Percentiles rank a stretch among this genome's conserved stretches.
Conservation (phyloP, 2,329 filamentous ascomycete genomes). For the Fusarium metavorans region DNA sequence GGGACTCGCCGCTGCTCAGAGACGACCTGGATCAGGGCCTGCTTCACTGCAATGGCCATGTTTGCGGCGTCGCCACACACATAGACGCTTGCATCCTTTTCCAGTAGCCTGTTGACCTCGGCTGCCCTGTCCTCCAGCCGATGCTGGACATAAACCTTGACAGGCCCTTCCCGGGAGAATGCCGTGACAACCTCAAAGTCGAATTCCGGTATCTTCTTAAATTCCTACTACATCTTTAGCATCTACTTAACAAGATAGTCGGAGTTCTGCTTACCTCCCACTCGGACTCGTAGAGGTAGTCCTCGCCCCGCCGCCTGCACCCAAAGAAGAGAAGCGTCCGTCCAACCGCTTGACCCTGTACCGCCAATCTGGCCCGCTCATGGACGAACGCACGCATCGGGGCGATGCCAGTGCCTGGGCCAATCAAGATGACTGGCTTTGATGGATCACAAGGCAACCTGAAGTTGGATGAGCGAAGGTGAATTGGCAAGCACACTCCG, state of each 20-base stretch:
- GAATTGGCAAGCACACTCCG: background rate
- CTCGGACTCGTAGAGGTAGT: background rate
- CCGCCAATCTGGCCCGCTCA: background rate
- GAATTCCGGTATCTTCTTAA: background rate
- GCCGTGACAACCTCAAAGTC: background rate
- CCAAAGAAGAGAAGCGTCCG: background rate
- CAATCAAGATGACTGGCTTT: background rate
- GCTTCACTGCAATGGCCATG: constrained; percentile 1
- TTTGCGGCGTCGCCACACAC: constrained; percentile 11
- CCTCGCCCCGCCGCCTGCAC: background rate
- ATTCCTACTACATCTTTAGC: background rate
- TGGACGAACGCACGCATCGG: background rate
- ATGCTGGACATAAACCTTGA: constrained; percentile 10
- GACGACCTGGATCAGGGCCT: background rate
- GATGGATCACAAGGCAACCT: background rate
- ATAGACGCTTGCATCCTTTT: background rate
- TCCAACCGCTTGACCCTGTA: background rate
- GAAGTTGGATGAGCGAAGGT: background rate
- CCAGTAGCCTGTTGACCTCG: background rate
- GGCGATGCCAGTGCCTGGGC: background rate
- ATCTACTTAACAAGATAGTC: background rate
- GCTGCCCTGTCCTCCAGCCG: background rate
- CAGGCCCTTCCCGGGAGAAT: background rate
- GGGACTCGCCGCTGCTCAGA: background rate
- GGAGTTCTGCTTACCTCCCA: background rate